Evolutionary conservation across 2,329 filamentous ascomycete species (phyloP).

Genomic region (Penicillium concentricum): DNA sequence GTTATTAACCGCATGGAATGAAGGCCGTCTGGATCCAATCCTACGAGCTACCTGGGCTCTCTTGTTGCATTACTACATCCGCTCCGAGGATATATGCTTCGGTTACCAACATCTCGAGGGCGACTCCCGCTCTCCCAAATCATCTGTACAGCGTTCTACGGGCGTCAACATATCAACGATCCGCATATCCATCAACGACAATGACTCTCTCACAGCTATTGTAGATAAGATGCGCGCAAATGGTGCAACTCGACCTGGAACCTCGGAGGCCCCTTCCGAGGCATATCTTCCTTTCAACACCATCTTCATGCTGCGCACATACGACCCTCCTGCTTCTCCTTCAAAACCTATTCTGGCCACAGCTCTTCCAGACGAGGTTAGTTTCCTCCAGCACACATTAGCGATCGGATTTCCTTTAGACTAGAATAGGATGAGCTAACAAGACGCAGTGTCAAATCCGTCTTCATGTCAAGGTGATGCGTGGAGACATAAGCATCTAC

Average conservation of each 20-base stretch:
- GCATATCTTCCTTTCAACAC: conserved; percentile 37
- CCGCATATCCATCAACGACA: conserved; percentile 30
- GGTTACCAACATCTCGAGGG: conserved; percentile 39
- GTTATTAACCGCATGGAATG: conserved; percentile 33
- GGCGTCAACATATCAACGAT: conserved; percentile 20
- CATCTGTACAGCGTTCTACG: conserved; percentile 21
- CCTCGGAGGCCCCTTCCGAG: conserved; percentile 12
- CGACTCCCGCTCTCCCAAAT: conserved; percentile 15
- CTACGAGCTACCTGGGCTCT: conserved; percentile 49
- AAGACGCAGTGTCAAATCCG: conserved; percentile 35
- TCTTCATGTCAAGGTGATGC: conserved; percentile 37
- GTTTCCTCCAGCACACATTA: background rate
- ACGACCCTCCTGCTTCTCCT: conserved; percentile 17
- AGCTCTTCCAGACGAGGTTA: conserved; percentile 36
- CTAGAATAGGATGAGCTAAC: background rate
- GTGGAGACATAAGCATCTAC: conserved; percentile 36
- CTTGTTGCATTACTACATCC: conserved; percentile 47
- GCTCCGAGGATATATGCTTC: conserved; percentile 49
- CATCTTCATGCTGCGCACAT: conserved; percentile 36
- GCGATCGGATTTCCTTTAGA: accelerated
- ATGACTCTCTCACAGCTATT: conserved; percentile 28
- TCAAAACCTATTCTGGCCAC: conserved; percentile 28
- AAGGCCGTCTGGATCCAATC: conserved; percentile 25
- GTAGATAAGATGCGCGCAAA: conserved; percentile 27
- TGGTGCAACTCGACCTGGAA: conserved; percentile 12